Evolutionary conservation across 352 stramenopile species (phyloP), one percentile per base, ranked within the genome.

Genomic region (Pythium coloratum): DNA sequence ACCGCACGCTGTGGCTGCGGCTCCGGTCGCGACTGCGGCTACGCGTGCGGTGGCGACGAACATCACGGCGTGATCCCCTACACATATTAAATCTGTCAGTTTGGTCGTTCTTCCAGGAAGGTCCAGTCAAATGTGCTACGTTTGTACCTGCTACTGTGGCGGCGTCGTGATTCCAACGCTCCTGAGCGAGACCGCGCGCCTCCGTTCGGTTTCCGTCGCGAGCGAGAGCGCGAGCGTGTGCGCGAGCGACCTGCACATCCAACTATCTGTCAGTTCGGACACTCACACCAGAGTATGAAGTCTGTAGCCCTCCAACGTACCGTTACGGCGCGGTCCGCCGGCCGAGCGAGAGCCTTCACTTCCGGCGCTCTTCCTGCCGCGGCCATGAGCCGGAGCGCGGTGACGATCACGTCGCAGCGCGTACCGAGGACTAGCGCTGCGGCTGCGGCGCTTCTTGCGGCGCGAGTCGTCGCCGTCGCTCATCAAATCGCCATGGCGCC

Each of bases 401-500:
- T 47, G 63, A 24, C 55, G 24, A 18, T 69, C 56, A 34, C 62
- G 62, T 14, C 34, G 6, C 44, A 55, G 26, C 42, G 56, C 28
- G 38, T 32, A 34, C 50, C 59, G 32, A n/a, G 58, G 54, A 28
- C 72, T 78, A n/a, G 49, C 14, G 30, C 69, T 74, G 61, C 72
- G 72, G 12, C 50, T 65, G 65, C 62, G 64, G 2, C 69, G 64
- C 62, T 78, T 78, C 72, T 78, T 64, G 33, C 58, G 62, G 12
- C 71, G 55, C 10, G 51, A 24, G 24, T 65, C 67, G 42, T 69
- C 61, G 8, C 63, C 67, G 34, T 72, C 71, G 47, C 62, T 62
- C 46, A 42, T 49, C 9, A 49, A 46, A 49, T 66, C 50, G 58
- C 49, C 44, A 18, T 38, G 47, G 30, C 51, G 57, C n/a, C 51